Base-by-base conservation (phyloP, 2,329 filamentous ascomycete genomes). In the Lachnellula occidentalis region DNA sequence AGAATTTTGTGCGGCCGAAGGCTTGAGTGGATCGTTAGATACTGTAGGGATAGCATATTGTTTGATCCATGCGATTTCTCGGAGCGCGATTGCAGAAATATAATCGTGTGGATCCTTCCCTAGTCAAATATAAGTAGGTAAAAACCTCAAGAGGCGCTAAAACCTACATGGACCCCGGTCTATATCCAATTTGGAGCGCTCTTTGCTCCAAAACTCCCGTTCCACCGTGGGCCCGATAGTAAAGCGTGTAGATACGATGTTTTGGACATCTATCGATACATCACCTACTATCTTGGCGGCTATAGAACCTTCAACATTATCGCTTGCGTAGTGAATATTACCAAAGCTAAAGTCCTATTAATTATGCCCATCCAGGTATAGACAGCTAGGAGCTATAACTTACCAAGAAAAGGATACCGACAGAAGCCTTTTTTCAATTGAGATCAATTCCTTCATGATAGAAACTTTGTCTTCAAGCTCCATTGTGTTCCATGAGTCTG, bases 111-210 rank as follows among this genome's bases (percentile, higher is more conserved):
- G 51, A n/a, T 34, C 60, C 62, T 64, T 58, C 70, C 70, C 71
- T 72, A 55, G 21, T 53, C 53, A 53, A 11, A 17, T 9, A 51
- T 54, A 19, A 51, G 47, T 27, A 48, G 7, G 34, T 22, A 19
- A 53, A 39, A 41, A 12, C 53, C 21, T 53, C 48, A 19, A 49
- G 48, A n/a, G 41, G 19, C 17, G 34, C 39, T 41, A 43, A 42
- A 49, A 54, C 69, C 52, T 62, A 74, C 71, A 75, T 45, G 71
- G 72, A n/a, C 73, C 72, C 42, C 70, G 66, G 59, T 73, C 68
- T 51, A 72, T 65, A 34, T 57, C 39, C 64, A 72, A 70, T 8
- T 37, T 54, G 39, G 65, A 62, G 43, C 70, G 66, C 58, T 72
- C 64, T 52, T 64, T 65, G 7, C 62, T 63, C 72, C 69, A 74